Evolutionary conservation across 805 yeast genomes (phyloP), one percentile per base, ranked within the genome.

Genomic region (Saccharomycopsis vini): DNA sequence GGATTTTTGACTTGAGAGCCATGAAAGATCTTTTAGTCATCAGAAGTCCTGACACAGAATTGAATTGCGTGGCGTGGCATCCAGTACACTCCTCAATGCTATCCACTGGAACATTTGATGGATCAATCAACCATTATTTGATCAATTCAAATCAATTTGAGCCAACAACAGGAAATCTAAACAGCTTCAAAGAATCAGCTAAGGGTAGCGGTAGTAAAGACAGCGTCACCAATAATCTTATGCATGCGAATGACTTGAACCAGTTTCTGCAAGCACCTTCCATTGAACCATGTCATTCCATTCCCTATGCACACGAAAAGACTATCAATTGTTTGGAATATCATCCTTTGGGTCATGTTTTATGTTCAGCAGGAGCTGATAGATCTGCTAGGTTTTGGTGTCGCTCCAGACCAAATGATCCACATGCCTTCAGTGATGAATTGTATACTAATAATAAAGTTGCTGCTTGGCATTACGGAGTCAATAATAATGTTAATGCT

Each of bases 251-350:
- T 16, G 23, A 36, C n/a, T 7, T 9, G 15, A 13, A 22, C 10
- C n/a, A n/a, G n/a, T 36, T 41, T 20, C 36, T 38, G 36, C 49
- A 47, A 33, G 45, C 46, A 10, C 51, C 51, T 7, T 48, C 51
- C 2, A 39, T 44, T 16, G 58, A 58, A 15, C 71, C 79, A 7
- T 64, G 64, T 31, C 89, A 81, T 49, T 55, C 60, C 15, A 83
- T 92, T 29, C 96, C 97, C 2, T 80, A 75, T 62, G 98, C 97
- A 0, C 99, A 92, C 60, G 96, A 88, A 56, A 84, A 85, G 64
- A 94, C 95, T 3, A 77, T 92, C 42, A 88, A 90, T 62, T 77
- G 95, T 3, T 61, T 92, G 44, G 90, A 89, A 48, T 92, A 88
- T 58, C 97, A 89, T 62, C 97, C 97, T 2, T 67, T 84, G 54